A percentile compares a stretch with the other conserved stretches of the same genome.
These are phyloP conservation scores for Saccharomycopsis oosterbeekiorum DNA, from an alignment of 805 yeast genomes.

Conservation along the genomic window DNA sequence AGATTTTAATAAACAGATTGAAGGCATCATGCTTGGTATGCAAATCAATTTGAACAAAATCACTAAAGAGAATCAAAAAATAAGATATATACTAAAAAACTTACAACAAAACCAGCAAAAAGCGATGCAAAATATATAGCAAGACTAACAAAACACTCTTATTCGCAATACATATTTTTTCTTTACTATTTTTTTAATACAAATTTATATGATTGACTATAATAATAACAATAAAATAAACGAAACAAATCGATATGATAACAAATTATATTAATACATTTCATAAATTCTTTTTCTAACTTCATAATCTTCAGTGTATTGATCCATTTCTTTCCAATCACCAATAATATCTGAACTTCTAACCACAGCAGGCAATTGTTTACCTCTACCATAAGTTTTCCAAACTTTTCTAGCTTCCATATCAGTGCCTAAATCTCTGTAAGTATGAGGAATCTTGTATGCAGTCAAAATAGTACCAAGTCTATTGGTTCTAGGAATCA, in stretches of 20 bases:
- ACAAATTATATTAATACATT: slow-evolving; percentile 31
- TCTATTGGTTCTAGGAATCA: slow-evolving; percentile 68
- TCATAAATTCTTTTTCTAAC: slow-evolving; percentile 57
- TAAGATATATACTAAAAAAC: not conserved
- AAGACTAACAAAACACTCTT: not conserved
- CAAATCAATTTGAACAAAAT: not conserved
- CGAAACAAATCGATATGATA: not conserved
- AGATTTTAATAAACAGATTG: not conserved
- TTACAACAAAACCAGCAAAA: not conserved
- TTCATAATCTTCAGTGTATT: slow-evolving; percentile 72
- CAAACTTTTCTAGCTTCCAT: slow-evolving; percentile 77
- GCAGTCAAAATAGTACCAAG: slow-evolving; percentile 66
- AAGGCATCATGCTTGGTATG: not conserved
- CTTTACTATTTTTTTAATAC: not conserved
- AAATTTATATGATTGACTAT: not conserved
- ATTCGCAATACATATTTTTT: not conserved
- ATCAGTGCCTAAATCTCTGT: slow-evolving; percentile 79
- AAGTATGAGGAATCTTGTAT: slow-evolving; percentile 54
- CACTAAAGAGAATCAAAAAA: not conserved
- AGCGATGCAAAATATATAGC: not conserved
- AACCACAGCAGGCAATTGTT: slow-evolving; percentile 74
- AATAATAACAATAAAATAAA: not conserved
- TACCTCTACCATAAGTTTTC: slow-evolving; percentile 66
- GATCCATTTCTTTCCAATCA: slow-evolving; percentile 76
- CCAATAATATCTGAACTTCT: slow-evolving; percentile 77